These are phyloP conservation scores for Bremia lactucae DNA, from an alignment of 352 stramenopile species.

Conservation along the genomic window DNA sequence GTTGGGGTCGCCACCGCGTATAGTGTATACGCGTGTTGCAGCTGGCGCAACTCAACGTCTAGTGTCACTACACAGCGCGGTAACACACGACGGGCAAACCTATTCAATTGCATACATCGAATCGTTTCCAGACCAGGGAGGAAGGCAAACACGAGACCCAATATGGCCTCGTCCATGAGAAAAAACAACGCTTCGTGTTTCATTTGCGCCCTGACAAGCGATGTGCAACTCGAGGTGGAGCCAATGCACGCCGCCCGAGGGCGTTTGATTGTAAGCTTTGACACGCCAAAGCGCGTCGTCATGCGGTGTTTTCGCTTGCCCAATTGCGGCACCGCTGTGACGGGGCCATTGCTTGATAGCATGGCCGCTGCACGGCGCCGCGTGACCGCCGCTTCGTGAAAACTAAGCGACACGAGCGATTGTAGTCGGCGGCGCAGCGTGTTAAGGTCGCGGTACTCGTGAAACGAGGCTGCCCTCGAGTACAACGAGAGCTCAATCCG, in stretches of 20 bases:
- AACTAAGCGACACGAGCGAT: conserved; percentile 81
- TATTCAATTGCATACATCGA: conserved; percentile 48
- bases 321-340: conserved; percentile 24
- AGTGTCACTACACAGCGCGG: conserved; percentile 50
- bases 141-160: conserved; percentile 59
- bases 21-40: conserved; percentile 33
- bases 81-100: conserved; percentile 44
- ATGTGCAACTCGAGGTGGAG: conserved; percentile 14
- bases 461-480: conserved; percentile 65
- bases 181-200: conserved; percentile 37
- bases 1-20: conserved; percentile 12
- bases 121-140: conserved; percentile 57
- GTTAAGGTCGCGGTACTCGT: conserved; percentile 81
- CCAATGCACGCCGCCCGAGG: conserved; percentile 24
- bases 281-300: conserved; percentile 37
- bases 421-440: conserved; percentile 69
- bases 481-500: conserved; percentile 82
- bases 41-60: conserved; percentile 36
- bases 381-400: conserved; percentile 68
- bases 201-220: conserved; percentile 4
- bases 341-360: conserved; percentile 2
- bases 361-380: conserved; percentile 24
- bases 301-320: conserved; percentile 43
- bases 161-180: conserved; percentile 56
- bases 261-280: conserved; percentile 49